Conservation (phyloP, 2,329 filamentous ascomycete genomes). For the Emmonsiellopsis sp. region DNA sequence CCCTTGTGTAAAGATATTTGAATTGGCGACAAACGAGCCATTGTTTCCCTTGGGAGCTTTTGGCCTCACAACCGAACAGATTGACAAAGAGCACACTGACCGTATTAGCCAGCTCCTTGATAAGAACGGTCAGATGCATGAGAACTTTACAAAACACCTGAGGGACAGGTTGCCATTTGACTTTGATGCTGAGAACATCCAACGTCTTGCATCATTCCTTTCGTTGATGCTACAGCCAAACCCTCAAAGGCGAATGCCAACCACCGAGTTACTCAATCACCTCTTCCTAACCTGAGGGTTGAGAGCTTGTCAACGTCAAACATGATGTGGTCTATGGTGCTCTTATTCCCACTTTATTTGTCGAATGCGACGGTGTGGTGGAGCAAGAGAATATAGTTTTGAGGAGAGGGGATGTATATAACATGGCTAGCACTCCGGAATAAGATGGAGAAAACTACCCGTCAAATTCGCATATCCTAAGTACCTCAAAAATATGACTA, state of each 20-base stretch:
- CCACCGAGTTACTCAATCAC: slow-evolving; percentile 6
- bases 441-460: too few species aligned
- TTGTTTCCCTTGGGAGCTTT: slow-evolving; percentile 13
- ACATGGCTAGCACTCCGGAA: too few species aligned
- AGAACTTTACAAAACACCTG: slow-evolving; percentile 10
- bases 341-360: neutral
- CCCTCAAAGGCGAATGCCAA: slow-evolving; percentile 5
- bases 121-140: slow-evolving; percentile 3
- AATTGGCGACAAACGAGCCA: slow-evolving; percentile 15
- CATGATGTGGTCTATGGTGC: neutral
- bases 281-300: slow-evolving; percentile 6
- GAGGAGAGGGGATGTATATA: too few species aligned
- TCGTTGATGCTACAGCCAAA: slow-evolving; percentile 10
- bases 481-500: too few species aligned
- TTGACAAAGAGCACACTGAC: slow-evolving; percentile 8
- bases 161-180: slow-evolving; percentile 9
- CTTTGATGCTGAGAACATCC: slow-evolving; percentile 11
- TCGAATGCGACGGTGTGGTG: too few species aligned
- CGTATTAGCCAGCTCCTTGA: slow-evolving; percentile 6
- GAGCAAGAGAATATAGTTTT: too few species aligned
- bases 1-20: slow-evolving; percentile 12
- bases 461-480: too few species aligned
- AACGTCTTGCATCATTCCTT: slow-evolving; percentile 11
- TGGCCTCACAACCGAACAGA: slow-evolving; percentile 10
- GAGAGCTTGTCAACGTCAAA: slow-evolving; percentile 1